Evolutionary conservation across 129 eudicot species (phyloP).

Genomic region (Artemisia tridentata): DNA sequence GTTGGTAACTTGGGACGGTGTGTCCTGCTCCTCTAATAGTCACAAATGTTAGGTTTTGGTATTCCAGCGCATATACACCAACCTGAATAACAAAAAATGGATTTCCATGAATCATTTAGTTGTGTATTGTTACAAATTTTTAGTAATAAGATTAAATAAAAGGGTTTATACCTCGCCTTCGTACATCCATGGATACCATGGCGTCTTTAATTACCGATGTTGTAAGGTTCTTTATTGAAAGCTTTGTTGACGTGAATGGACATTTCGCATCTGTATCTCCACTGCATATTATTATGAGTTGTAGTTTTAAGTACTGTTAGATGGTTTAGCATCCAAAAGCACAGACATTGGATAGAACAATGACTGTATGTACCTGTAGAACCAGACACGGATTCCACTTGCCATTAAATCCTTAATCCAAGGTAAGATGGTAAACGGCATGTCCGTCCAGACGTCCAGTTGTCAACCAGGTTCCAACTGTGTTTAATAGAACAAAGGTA

Average conservation of each 20-base stretch:
- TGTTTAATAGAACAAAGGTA: neutral
- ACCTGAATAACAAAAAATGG: no score
- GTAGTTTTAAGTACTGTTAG: neutral
- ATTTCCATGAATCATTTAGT: no score
- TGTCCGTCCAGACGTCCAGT: slow-evolving; percentile 19
- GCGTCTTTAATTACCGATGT: slow-evolving; percentile 34
- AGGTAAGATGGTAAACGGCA: slow-evolving; percentile 44
- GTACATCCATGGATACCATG: slow-evolving; percentile 50
- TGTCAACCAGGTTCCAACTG: no score
- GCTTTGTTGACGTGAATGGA: slow-evolving; percentile 39
- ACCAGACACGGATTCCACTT: slow-evolving; percentile 56
- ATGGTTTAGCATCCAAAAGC: neutral
- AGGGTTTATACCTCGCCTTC: slow-evolving; percentile 40
- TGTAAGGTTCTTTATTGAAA: slow-evolving; percentile 29
- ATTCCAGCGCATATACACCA: neutral
- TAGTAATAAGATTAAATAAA: neutral
- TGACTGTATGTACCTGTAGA: slow-evolving; percentile 38
- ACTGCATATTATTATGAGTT: slow-evolving; percentile 25
- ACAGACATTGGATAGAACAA: neutral
- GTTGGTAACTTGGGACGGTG: neutral
- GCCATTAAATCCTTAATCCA: slow-evolving; percentile 38
- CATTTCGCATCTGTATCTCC: slow-evolving; percentile 49
- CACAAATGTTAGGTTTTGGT: neutral
- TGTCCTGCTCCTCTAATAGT: neutral
- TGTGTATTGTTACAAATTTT: neutral